A percentile compares a stretch with the other conserved stretches of the same genome.
Evolutionary conservation across 148 eudicot species (phyloP).

Genomic region (Silene latifolia): DNA sequence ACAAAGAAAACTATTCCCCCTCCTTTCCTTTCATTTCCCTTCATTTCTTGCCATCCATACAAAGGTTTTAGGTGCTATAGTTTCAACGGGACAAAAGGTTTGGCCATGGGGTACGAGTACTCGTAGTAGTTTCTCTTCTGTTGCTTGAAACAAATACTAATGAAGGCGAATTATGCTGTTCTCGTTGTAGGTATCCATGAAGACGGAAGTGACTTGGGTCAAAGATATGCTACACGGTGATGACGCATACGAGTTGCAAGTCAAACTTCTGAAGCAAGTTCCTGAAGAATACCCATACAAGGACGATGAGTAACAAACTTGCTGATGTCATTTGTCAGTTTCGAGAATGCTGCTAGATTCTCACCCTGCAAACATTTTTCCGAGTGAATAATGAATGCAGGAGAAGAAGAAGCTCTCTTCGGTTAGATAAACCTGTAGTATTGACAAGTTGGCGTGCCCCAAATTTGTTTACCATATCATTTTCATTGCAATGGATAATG

Average conservation of each 20-base stretch:
- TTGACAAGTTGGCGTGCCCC: neutral
- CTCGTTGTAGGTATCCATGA: constrained; percentile 76
- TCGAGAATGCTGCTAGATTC: neutral
- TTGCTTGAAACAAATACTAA: neutral
- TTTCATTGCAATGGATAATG: neutral
- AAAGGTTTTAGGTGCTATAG: too few relatives aligned
- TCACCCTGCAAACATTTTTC: neutral
- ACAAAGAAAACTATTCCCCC: too few relatives aligned
- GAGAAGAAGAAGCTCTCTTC: neutral
- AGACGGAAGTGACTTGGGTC: constrained; percentile 93
- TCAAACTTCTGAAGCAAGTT: constrained; percentile 92
- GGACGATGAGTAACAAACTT: constrained; percentile 66
- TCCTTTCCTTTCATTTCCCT: too few relatives aligned
- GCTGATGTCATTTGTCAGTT: neutral
- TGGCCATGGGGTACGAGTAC: too few relatives aligned
- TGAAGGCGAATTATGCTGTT: neutral
- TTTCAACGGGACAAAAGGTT: too few relatives aligned
- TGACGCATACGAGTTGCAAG: constrained; percentile 88
- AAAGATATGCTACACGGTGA: constrained; percentile 97
- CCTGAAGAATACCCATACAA: constrained; percentile 99
- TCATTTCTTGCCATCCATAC: neutral
- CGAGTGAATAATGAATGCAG: neutral
- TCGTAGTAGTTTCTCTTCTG: too few relatives aligned
- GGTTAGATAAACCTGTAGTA: neutral
- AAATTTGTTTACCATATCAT: neutral